Evolutionary conservation across 148 eudicot species (phyloP).

Genomic region (Rhododendron molle): DNA sequence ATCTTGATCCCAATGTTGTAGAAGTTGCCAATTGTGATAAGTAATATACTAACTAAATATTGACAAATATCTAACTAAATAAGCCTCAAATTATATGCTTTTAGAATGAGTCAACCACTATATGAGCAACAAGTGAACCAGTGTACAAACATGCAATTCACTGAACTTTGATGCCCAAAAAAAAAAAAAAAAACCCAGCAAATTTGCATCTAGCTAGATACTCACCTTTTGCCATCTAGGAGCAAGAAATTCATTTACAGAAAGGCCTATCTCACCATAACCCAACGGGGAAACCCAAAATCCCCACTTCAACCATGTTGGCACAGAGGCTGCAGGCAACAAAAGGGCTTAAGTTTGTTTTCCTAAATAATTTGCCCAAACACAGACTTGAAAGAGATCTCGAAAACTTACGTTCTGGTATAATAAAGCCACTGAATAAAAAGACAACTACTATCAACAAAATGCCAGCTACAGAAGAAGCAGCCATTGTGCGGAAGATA

Average conservation of each 20-base stretch:
- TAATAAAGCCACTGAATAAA: constrained; percentile 65
- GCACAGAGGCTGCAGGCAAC: constrained; percentile 72
- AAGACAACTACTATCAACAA: constrained; percentile 31
- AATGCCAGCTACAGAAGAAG: constrained; percentile 40
- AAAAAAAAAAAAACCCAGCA: not conserved
- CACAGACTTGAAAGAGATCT: not conserved
- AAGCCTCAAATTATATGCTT: not conserved
- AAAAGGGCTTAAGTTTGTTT: not conserved
- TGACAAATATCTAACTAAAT: not conserved
- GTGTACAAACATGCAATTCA: not conserved
- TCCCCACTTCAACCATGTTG: constrained; percentile 76
- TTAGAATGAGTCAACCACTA: not conserved
- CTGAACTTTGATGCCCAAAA: not conserved
- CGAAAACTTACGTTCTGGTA: constrained; percentile 50
- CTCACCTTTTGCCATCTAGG: constrained; percentile 78
- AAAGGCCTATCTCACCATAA: constrained; percentile 72
- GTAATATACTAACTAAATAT: not conserved
- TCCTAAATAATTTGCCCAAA: not conserved
- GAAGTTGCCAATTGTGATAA: not conserved
- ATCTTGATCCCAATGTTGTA: not conserved
- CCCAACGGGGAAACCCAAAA: constrained; percentile 72
- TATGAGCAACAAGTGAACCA: not conserved
- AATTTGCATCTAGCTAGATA: not conserved
- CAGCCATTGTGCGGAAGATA: constrained; percentile 47
- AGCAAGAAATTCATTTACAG: constrained; percentile 73